Evolutionary conservation across 768 basidiomycete species (phyloP), one percentile per base, ranked within the genome.

Genomic region (Vishniacozyma victoriae): DNA sequence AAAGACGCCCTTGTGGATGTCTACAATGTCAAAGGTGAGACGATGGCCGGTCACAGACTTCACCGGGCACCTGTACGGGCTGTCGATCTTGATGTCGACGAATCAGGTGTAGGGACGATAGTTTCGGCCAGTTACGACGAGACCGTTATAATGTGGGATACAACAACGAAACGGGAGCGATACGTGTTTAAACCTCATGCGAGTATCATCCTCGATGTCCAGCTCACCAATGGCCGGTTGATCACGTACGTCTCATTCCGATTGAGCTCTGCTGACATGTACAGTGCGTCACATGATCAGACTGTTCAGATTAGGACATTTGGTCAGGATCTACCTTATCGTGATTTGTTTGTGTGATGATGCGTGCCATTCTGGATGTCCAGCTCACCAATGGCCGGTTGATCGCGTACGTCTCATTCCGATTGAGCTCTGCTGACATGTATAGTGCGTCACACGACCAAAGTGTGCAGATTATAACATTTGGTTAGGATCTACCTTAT

Each of bases 111-210:
- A 12, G 48, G 55, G 3, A 14, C 62, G 20, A 22, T 62, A 1
- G 36, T 57, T 23, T 57, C 50, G 43, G 62, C 57, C n/a, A 50
- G 59, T 22, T 67, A 67, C 37, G 65, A 67, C 37, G 40, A 52
- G n/a, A 38, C 54, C 18, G 38, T 67, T 11, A 18, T 55, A 15
- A 54, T 62, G 19, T 29, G 57, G 7, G 16, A 2, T 14, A 4
- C 7, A 25, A 27, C 15, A 16, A 12, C 19, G 44, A 22, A 16
- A 12, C 18, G 16, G 20, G 5, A 23, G 13, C 16, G 11, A 13
- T 20, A 9, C 9, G 16, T 52, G 52, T 31, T 59, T 16, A 52
- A 48, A 61, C 29, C 12, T 60, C 19, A 5, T 39, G 7, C 50
- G 48, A 12, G 57, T 24, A 20, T 58, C 41, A 41, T 56, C 4